Evolutionary conservation across 225 moss, liverwort and hornwort genomes (phyloP), one percentile per base, ranked within the genome.

Genomic region (Climacium dendroides): DNA sequence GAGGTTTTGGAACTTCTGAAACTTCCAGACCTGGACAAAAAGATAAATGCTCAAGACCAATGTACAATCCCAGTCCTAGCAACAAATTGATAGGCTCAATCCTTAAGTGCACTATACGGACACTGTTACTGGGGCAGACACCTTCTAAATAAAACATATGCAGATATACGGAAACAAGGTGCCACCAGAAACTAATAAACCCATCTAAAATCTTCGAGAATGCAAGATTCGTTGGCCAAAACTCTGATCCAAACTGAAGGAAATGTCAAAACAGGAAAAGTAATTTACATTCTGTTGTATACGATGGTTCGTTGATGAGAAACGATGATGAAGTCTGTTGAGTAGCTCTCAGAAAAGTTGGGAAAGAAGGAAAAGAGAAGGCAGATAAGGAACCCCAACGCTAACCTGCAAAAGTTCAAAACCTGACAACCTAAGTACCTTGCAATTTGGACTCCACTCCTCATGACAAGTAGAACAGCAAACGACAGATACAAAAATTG

Each of bases 401-500:
- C 85, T 91, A 89, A 85, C 92, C 90, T 92, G 92, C 91, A 92
- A 92, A 92, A 92, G 54, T 90, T 79, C 90, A 90, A 88, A 87
- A 88, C 67, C 82, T 89, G 85, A 83, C 84, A 90, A 85, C 85
- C 87, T 89, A 88, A 87, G 87, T 91, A 87, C 81, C 70, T 76
- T 81, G 83, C 74, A 86, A 85, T 87, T 81, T 76, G 69, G 85
- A 77, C 70, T 81, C 63, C 60, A 70, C 62, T 81, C 62, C 57
- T 77, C 30, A 23, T 29, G n/a, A 58, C 58, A 60, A 76, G 50
- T 39, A 61, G 6, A 71, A 76, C 43, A 85, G 59, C 85, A 89
- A 76, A 58, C 73, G 58, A 65, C n/a, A n/a, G 81, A 78, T 87
- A 74, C 37, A 83, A 80, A 86, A 77, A 26, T 77, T 35, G 43